Evolutionary conservation across 257 asterid genomes (phyloP), one percentile per base, ranked within the genome.

Genomic region (Plectranthus barbatus): DNA sequence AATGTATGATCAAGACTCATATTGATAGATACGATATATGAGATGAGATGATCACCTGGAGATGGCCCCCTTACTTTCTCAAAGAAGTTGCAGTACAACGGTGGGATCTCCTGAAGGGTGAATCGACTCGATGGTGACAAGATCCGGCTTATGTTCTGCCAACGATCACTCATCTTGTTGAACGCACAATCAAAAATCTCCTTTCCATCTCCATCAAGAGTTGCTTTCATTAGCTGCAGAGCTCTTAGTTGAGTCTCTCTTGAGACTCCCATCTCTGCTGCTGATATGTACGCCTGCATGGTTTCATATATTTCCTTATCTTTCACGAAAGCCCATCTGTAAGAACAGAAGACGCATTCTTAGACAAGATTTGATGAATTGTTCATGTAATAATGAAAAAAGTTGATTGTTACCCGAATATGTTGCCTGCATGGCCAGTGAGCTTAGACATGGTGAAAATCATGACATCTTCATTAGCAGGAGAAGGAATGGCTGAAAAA

Each of bases 401-500:
- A 4, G 29, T 1, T 23, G 36, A 31, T 31, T 31, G 36, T 1
- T 84, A 86, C 95, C 95, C 95, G 60, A 87, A 75, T 80, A 90
- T 69, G 68, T 80, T 84, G 62, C 97, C 94, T 6, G 94, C 97
- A 70, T 90, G 95, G 33, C 95, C 95, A 1, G 95, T 83, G 26
- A 90, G 85, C 79, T 87, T 90, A 7, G 95, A 87, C 14, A 84
- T 40, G 1, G 95, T 78, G 18, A 87, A 86, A 11, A 83, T 64
- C 95, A 83, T 80, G 70, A 90, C 36, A 73, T 84, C 97, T 72
- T 77, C 90, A 70, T 86, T 70, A 1, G 84, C 79, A 5, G 92
- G 86, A 21, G 81, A 46, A 26, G 90, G 85, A 67, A 87, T 80
- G 24, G 92, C 85, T 0, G 95, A 73, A 33, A 67, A 90, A 81